A percentile compares a stretch with the other conserved stretches of the same genome.
phyloP scores from a whole-genome alignment of 2,329 filamentous ascomycete species.

The Keithomyces neogunnii region DNA sequence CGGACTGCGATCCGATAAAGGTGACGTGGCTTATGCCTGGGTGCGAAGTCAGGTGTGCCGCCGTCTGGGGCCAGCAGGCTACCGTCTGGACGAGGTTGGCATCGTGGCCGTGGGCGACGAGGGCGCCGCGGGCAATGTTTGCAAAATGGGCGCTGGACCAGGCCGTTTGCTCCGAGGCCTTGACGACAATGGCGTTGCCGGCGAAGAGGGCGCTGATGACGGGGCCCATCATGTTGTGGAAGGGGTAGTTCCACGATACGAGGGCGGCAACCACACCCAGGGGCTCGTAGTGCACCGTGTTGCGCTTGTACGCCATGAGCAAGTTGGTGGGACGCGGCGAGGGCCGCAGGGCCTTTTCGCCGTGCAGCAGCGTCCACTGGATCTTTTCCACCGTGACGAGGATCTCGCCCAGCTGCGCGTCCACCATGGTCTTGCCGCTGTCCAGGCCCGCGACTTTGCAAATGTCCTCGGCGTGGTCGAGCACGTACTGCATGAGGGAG shows the following conservation, averaged over 20 bases:
- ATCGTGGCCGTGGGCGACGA: slow-evolving; percentile 75
- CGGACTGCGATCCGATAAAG: slow-evolving; percentile 84
- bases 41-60: slow-evolving; percentile 76
- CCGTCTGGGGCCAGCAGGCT: slow-evolving; percentile 79
- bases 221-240: slow-evolving; percentile 90
- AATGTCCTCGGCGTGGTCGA: slow-evolving; percentile 84
- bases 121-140: slow-evolving; percentile 67
- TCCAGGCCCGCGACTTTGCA: slow-evolving; percentile 81
- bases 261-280: slow-evolving; percentile 86
- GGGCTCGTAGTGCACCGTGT: slow-evolving; percentile 84
- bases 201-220: slow-evolving; percentile 86
- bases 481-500: slow-evolving; percentile 71
- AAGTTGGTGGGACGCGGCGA: slow-evolving; percentile 76
- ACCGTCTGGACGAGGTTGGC: slow-evolving; percentile 75
- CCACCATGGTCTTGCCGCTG: slow-evolving; percentile 92
- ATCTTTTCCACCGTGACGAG: slow-evolving; percentile 90
- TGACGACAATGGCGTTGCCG: slow-evolving; percentile 86
- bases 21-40: slow-evolving; percentile 79
- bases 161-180: slow-evolving; percentile 89
- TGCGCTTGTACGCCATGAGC: slow-evolving; percentile 92
- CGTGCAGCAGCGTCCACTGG: slow-evolving; percentile 87
- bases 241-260: slow-evolving; percentile 95
- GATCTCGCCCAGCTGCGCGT: slow-evolving; percentile 90
- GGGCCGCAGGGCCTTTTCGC: slow-evolving; percentile 68
- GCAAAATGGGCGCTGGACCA: slow-evolving; percentile 86